Evolutionary conservation across 1,284 basidiomycete genomes (phyloP), one percentile per base, ranked within the genome.

Genomic region (Papiliotrema nemorosa): DNA sequence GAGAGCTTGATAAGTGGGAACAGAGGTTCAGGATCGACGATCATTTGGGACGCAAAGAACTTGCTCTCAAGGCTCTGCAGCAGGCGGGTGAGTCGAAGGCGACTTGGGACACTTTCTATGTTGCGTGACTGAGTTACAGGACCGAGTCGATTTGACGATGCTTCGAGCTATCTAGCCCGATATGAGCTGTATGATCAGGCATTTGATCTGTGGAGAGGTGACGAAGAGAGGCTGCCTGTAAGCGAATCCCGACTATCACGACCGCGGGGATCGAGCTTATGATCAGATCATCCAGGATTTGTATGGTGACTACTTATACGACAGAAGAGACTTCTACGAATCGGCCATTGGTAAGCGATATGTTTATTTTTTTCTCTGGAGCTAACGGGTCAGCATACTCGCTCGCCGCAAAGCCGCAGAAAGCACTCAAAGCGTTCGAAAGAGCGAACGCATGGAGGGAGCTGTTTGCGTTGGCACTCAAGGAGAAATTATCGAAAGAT

Each of bases 1-100:
- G 89, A 9, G 80, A 85, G 0, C 77, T 96, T 54, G 86, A 89
- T 40, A 83, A 82, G 49, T 80, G 84, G 67, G 90, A 94, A 63
- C 93, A 97, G 63, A 78, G 84, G 34, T 97, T 90, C 77, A 82
- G 82, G 57, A 97, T 99, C 57, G 93, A 99, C 67, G 92, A 97
- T 67, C 84, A 97, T 71, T 81, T 98, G 29, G 84, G 83, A 61
- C 82, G 90, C 33, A 75, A 88, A 59, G 77, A 79, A 44, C 87
- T 82, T 52, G 96, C 94, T 2, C 73, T 99, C 42, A 72, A 70
- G 29, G 86, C 91, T 72, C 78, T 99, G 13, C 78, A 81, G 48
- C 76, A 82, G 12, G 87, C 88, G 33, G 91, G 90, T 83, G 46
- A 50, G 74, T 29, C 13, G 14, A 12, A 6, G 3, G 22, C 10